These are phyloP conservation scores for Mediolabrus comicus DNA, from an alignment of 108 stramenopile genomes.

Conservation along the genomic window DNA sequence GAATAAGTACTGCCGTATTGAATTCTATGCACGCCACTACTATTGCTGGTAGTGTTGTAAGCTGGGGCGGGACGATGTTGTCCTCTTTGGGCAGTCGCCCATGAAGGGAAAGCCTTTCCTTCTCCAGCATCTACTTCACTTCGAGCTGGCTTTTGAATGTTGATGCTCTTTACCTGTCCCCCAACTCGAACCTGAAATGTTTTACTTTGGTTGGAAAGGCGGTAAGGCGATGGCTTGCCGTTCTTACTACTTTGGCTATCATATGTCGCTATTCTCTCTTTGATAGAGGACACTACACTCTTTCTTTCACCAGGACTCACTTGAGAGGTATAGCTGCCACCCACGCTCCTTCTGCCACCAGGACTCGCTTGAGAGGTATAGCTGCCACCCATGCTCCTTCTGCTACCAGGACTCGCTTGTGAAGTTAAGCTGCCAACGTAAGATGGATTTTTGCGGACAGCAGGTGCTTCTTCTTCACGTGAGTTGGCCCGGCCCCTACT, in stretches of 20 bases:
- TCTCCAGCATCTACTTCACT: background rate
- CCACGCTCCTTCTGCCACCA: background rate
- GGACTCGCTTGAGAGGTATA: background rate
- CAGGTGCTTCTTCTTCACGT: background rate
- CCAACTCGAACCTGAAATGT: background rate
- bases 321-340: background rate
- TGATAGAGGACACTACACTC: conserved; percentile 17
- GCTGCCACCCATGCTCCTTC: background rate
- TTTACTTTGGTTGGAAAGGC: background rate
- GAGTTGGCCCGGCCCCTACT: no score
- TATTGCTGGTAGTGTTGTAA: no score
- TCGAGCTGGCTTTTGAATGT: background rate
- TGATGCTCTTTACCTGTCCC: background rate
- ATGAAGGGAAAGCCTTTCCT: background rate
- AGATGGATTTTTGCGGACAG: background rate
- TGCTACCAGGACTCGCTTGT: background rate
- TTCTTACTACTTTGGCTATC: background rate
- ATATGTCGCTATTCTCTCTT: conserved; percentile 30
- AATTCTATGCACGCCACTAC: background rate
- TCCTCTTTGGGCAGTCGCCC: background rate
- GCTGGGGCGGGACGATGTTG: no score
- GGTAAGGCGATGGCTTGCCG: background rate
- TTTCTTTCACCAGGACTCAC: background rate
- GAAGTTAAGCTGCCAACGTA: background rate
- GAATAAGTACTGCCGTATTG: background rate